phyloP scores from a whole-genome alignment of 306 rosid genomes.

The Herpetospermum pedunculosum region DNA sequence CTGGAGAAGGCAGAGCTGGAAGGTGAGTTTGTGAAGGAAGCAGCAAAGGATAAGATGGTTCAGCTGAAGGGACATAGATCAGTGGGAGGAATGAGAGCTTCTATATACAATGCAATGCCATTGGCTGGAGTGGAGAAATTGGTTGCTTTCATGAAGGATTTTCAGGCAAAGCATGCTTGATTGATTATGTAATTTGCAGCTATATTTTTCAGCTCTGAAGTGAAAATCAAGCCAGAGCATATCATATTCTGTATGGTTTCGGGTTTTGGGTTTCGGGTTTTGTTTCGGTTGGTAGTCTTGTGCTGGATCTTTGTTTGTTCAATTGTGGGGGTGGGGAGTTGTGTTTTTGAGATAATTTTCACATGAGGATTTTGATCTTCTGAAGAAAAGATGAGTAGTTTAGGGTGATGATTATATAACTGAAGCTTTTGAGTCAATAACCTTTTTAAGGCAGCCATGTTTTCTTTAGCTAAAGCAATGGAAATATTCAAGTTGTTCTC shows the following conservation, averaged over 20 bases:
- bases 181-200: background rate
- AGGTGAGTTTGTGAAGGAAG: conserved; percentile 83
- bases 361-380: background rate
- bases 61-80: conserved; percentile 97
- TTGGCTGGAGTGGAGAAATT: conserved; percentile 90
- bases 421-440: background rate
- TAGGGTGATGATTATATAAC: background rate
- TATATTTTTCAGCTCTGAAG: background rate
- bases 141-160: conserved; percentile 92
- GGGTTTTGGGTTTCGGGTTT: background rate
- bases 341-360: background rate
- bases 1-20: conserved; percentile 82
- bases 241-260: background rate
- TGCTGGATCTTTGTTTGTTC: background rate
- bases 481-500: background rate
- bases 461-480: background rate
- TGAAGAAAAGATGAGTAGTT: background rate
- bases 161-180: conserved; percentile 51
- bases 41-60: conserved; percentile 77
- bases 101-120: conserved; percentile 95
- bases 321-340: background rate
- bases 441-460: background rate
- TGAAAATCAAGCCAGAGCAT: background rate
- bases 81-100: conserved; percentile 96
- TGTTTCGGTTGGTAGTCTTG: background rate